Base-by-base conservation (phyloP, 1,284 basidiomycete species). In the Cutaneotrichosporon dermatis region DNA sequence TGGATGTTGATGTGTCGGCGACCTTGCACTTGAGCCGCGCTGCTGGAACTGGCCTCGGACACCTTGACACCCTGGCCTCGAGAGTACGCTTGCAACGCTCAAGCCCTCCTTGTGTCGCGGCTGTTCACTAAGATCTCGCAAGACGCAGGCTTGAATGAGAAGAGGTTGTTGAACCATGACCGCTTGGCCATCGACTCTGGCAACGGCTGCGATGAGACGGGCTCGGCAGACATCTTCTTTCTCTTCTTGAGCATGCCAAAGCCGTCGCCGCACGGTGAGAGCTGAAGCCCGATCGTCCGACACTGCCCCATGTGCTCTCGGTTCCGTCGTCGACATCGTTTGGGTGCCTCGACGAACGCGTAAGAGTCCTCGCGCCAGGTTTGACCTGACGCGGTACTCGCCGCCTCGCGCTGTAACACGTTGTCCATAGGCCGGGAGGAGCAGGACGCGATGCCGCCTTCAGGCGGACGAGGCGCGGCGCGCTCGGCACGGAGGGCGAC, bases 131-230 rank as follows among this genome's bases (percentile, higher is more conserved):
- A 64, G 37, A 79, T 61, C 4, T 73, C 75, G 74, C 86, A 86
- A 12, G 81, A 82, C 13, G 84, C 80, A 0, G 89, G 86, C 70
- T 88, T 90, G 81, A 90, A 88, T 71, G 86, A 88, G 83, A 97
- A 95, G 50, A 96, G 83, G 64, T 88, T 89, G 55, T 86, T 85
- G 66, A 98, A 86, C 94, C 94, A 97, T 59, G 85, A 86, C 51
- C 88, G 85, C 74, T 88, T 89, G 41, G 72, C 48, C 40, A 44
- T 51, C 13, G 57, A 46, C 16, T 54, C 50, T 3, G 52, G 16
- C 6, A 40, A 33, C 12, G 59, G 40, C 43, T 52, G 53, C 11
- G 60, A 41, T 9, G 54, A 46, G 37, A 53, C 46, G 4, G 53
- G 44, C 36, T 16, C 57, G 16, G 50, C 45, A 6, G 39, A 42